Evolutionary conservation across 1,284 basidiomycete species (phyloP), one percentile per base, ranked within the genome.

Genomic region (Ceratobasidium sp.): DNA sequence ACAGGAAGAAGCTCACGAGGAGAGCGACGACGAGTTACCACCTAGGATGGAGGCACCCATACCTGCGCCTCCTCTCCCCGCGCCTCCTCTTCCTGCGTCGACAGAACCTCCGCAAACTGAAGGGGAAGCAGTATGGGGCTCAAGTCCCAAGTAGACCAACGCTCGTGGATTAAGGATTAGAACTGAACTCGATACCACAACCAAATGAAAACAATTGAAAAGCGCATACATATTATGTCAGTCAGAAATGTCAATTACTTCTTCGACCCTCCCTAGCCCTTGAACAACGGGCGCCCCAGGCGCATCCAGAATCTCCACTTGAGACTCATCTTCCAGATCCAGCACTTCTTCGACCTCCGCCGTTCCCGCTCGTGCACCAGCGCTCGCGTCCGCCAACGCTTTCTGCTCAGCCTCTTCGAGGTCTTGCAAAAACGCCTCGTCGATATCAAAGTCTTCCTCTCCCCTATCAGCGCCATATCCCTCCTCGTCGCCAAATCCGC

Each of bases 261-360:
- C 86, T 72, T 47, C 78, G 45, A 69, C 62, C 8, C 76, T 73
- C 24, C 45, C 57, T 15, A 67, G 59, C 15, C 33, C 56, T 76
- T 54, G 80, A 11, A 41, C 36, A 41, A 41, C 36, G 11, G 36
- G 75, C n/a, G 87, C 84, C 78, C 84, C 80, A 64, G 87, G 84
- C n/a, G 88, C 85, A 81, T 86, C 85, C 64, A 88, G 81, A n/a
- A 84, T 86, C n/a, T 85, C 84, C 2, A 85, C 47, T 24, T 77
- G 84, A 4, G 86, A 87, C 31, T 86, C 81, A 78, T 91, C 91
- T 81, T 92, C 90, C 80, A 91, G 90, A 78, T 90, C 88, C 15
- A 87, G 86, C 36, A 85, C 85, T 4, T 87, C 87, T 11, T 87
- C 86, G 65, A 84, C 82, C 11, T 41, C 36, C 11, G 36, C 36